phyloP scores from a whole-genome alignment of 1,284 basidiomycete species.

The Crepidotus sp. region DNA sequence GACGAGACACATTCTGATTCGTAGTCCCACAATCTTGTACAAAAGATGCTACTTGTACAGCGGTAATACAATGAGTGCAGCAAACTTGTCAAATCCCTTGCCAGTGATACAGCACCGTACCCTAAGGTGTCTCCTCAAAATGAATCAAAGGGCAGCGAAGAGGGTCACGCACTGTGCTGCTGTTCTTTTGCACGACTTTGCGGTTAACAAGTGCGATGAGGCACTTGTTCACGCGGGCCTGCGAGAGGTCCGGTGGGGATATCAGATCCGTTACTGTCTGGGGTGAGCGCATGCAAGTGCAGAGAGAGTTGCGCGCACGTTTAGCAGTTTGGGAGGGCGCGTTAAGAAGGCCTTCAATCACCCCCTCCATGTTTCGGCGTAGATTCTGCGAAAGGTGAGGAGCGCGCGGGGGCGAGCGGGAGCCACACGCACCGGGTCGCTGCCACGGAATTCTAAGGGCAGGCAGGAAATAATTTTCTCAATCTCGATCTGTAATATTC shows the following conservation, averaged over 20 bases:
- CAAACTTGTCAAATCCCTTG: constrained; percentile 25
- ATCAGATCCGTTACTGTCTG: constrained; percentile 69
- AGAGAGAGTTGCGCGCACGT: constrained; percentile 29
- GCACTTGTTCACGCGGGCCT: constrained; percentile 88
- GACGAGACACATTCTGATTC: too few relatives aligned
- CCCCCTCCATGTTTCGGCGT: constrained; percentile 68
- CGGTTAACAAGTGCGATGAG: constrained; percentile 84
- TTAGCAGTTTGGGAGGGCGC: constrained; percentile 44
- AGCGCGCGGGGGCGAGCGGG: neutral
- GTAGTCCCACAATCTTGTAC: too few relatives aligned
- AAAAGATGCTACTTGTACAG: neutral
- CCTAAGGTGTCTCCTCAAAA: constrained; percentile 25
- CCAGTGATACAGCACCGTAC: constrained; percentile 42
- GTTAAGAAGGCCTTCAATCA: constrained; percentile 64
- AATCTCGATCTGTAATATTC: constrained; percentile 42
- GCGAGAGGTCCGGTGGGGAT: constrained; percentile 73
- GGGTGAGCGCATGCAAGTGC: neutral
- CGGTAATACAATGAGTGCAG: neutral
- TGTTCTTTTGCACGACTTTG: constrained; percentile 78
- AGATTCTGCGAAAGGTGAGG: constrained; percentile 41
- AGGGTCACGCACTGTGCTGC: constrained; percentile 42
- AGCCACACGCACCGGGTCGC: constrained; percentile 56
- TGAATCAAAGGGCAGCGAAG: neutral
- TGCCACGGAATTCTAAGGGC: constrained; percentile 86
- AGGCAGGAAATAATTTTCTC: constrained; percentile 72